These are phyloP conservation scores for Pyrus hybrid DNA, from an alignment of 331 rosid genomes.

Conservation along the genomic window DNA sequence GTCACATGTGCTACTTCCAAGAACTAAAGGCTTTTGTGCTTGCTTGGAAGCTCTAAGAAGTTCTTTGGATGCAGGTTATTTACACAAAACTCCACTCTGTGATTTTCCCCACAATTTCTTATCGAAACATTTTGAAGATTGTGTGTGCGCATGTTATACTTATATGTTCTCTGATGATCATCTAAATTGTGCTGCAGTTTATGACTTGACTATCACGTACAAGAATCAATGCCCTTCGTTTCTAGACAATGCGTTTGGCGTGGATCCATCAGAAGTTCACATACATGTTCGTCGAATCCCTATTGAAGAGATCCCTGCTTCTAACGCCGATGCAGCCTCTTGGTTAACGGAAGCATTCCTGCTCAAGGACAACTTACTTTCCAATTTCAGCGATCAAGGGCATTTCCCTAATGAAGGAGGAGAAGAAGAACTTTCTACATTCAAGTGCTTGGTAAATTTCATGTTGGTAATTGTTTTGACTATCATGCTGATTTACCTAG, in stretches of 20 bases:
- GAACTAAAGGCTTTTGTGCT: constrained; percentile 82
- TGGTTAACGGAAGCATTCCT: constrained; percentile 45
- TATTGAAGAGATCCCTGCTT: constrained; percentile 26
- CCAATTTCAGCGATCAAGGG: constrained; percentile 49
- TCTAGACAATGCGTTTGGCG: constrained; percentile 49
- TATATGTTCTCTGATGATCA: background rate
- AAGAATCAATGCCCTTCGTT: constrained; percentile 46
- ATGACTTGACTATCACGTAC: constrained; percentile 79
- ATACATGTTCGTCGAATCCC: constrained; percentile 42
- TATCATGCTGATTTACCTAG: constrained; percentile 44
- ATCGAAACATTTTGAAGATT: background rate
- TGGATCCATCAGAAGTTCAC: constrained; percentile 62
- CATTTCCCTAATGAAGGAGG: constrained; percentile 47
- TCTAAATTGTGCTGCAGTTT: constrained; percentile 48
- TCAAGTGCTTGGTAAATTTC: constrained; percentile 44
- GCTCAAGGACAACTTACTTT: constrained; percentile 66
- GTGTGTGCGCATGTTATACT: background rate
- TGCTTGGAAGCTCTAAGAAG: constrained; percentile 65
- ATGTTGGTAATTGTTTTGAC: constrained; percentile 40
- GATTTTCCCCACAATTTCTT: background rate
- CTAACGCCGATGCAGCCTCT: constrained; percentile 24
- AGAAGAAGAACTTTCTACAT: constrained; percentile 44
- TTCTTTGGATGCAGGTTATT: constrained; percentile 87
- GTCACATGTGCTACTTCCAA: constrained; percentile 73
- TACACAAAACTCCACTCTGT: background rate